Base-by-base conservation (phyloP, 192 early-diverging fungal species). In the Rhizoclosmatium globosum region DNA sequence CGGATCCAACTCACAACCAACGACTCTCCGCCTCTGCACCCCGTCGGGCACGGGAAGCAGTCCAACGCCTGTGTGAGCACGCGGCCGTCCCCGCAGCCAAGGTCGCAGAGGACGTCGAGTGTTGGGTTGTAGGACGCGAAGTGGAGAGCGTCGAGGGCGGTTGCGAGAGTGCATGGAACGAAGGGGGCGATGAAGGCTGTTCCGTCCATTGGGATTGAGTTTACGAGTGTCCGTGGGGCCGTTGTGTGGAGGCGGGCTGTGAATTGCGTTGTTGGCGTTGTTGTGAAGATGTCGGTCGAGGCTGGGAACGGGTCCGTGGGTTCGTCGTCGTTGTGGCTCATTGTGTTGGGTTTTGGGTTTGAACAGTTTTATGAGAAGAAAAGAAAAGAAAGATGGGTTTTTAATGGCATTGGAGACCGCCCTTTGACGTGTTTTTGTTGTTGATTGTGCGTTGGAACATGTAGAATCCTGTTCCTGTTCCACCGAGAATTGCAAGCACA, bases 71-170 rank as follows among this genome's bases (percentile, higher is more conserved):
- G 62, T 7, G 15, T 46, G 9, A 85, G 83, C 9, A 85, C 59
- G 38, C 75, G 62, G 11, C 71, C 83, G 66, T 85, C 83, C 6
- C 83, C 83, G 64, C 80, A 82, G 4, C 81, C 81, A 45, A 85
- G 77, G 58, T 85, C 83, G 31, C 53, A 38, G 11, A 85, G 44
- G 4, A 79, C 67, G 48, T 85, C 83, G 19, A 4, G 6, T 1
- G 41, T 50, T 1, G 3, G n/a, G 17, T 15, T 15, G 11, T 80
- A 53, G 19, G 45, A 47, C 50, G 83, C 79, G 44, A 85, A 77
- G 38, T n/a, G 11, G 6, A 82, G 31, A 50, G 81, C 83, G 9
- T 61, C 79, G 44, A 4, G n/a, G 2, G 57, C 76, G 7, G 82
- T 73, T 44, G 56, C 50, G 6, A 47, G 48, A 6, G 64, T 64